Conservation (phyloP, 495 filamentous ascomycete species). For the Hypoxylon perforatum region DNA sequence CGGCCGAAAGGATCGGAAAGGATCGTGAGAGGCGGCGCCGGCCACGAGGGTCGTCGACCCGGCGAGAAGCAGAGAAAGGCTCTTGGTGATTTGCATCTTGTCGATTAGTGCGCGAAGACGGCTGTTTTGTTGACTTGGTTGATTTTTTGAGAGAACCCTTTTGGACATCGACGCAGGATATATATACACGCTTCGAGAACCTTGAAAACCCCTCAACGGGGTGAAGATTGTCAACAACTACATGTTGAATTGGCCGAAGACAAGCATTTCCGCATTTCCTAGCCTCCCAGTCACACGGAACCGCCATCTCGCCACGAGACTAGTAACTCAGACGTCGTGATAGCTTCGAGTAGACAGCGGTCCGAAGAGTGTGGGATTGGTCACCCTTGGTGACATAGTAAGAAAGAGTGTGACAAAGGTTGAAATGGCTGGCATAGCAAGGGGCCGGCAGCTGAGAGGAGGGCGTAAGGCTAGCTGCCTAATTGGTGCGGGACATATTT, state of each 20-base stretch:
- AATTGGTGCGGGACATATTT: conserved; percentile 35
- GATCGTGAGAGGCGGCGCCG: conserved; percentile 4
- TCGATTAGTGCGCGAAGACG: conserved; percentile 6
- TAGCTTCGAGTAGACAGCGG: background rate
- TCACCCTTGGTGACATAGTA: conserved; percentile 28
- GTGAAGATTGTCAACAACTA: background rate
- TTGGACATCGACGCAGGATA: conserved; percentile 4
- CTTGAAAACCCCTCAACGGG: background rate
- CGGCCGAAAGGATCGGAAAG: background rate
- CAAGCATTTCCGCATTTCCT: background rate
- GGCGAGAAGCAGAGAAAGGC: conserved; percentile 20
- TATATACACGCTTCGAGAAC: conserved; percentile 24
- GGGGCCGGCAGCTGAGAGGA: conserved; percentile 26
- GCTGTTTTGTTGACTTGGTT: conserved; percentile 14
- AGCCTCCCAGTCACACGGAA: conserved; percentile 3
- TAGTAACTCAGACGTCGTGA: conserved; percentile 7
- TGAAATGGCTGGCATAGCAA: conserved; percentile 19
- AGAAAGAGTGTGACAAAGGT: conserved; percentile 16
- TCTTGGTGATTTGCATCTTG: conserved; percentile 36
- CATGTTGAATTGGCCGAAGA: background rate
- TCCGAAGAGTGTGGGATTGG: conserved; percentile 21
- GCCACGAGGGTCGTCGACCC: conserved; percentile 13
- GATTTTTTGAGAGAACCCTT: background rate
- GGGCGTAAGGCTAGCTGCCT: conserved; percentile 26
- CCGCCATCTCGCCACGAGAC: background rate